Percentiles rank a stretch among this genome's conserved stretches.
phyloP scores from a whole-genome alignment of 164 flowering plant genomes.

The Vitis cinerea region DNA sequence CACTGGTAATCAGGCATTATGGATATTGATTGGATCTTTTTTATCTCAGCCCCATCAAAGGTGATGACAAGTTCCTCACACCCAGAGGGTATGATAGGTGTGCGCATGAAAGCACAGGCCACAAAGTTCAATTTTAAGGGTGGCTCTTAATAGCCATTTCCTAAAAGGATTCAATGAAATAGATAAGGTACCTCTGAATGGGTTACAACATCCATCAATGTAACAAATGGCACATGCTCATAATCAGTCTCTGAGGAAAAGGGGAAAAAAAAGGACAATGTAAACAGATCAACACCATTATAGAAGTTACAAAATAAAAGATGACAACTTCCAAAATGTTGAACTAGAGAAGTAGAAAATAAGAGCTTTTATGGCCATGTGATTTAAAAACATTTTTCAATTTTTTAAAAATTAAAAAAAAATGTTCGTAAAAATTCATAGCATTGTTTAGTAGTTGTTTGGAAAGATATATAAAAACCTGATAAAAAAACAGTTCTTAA shows the following conservation, averaged over 20 bases:
- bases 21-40: too few species aligned
- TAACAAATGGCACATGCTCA: constrained; percentile 32
- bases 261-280: constrained; percentile 6
- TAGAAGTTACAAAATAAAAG: neutral
- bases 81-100: too few species aligned
- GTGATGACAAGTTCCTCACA: too few species aligned
- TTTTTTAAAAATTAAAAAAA: too few species aligned
- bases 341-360: neutral
- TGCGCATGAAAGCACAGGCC: neutral
- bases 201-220: constrained; percentile 58
- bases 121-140: neutral
- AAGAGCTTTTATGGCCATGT: too few species aligned
- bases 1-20: too few species aligned
- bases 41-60: too few species aligned
- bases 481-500: too few species aligned
- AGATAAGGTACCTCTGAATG: constrained; percentile 41
- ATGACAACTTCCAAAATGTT: neutral
- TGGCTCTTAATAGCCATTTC: neutral
- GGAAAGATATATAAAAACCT: too few species aligned
- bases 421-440: too few species aligned
- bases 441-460: too few species aligned
- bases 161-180: neutral
- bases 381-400: too few species aligned
- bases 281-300: constrained; percentile 1
- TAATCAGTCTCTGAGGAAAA: constrained; percentile 44